Evolutionary conservation across 352 stramenopile species (phyloP).

Genomic region (Phytophthora fragariaefolia): DNA sequence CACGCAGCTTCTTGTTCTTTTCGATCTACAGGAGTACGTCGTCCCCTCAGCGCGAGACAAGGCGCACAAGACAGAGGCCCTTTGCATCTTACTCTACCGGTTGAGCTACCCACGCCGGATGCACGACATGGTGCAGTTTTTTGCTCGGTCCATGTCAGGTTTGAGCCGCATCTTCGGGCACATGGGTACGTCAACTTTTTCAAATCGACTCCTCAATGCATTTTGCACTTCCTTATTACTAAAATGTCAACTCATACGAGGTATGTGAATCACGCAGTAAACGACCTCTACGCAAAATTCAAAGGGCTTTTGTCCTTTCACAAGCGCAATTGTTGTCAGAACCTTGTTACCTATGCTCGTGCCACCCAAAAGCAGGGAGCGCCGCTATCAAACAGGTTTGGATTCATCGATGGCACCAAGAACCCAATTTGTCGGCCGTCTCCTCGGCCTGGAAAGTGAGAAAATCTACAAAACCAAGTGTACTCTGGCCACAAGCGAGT

Average conservation of each 20-base stretch:
- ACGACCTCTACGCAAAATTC: too few species aligned
- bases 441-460: too few species aligned
- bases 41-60: background rate
- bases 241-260: too few species aligned
- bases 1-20: background rate
- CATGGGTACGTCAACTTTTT: too few species aligned
- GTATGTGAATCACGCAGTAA: too few species aligned
- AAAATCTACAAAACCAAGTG: too few species aligned
- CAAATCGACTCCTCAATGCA: background rate
- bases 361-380: background rate
- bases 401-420: background rate
- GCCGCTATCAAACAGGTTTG: background rate
- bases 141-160: too few species aligned
- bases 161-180: too few species aligned
- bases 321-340: background rate
- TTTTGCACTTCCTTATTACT: background rate
- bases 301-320: background rate
- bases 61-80: background rate
- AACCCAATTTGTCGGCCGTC: too few species aligned
- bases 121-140: background rate
- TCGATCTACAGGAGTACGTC: background rate
- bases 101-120: background rate
- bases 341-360: background rate
- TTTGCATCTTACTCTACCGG: background rate
- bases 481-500: background rate